These are phyloP conservation scores for Wickerhamomyces hampshirensis DNA, from an alignment of 805 yeast genomes.

Conservation along the genomic window DNA sequence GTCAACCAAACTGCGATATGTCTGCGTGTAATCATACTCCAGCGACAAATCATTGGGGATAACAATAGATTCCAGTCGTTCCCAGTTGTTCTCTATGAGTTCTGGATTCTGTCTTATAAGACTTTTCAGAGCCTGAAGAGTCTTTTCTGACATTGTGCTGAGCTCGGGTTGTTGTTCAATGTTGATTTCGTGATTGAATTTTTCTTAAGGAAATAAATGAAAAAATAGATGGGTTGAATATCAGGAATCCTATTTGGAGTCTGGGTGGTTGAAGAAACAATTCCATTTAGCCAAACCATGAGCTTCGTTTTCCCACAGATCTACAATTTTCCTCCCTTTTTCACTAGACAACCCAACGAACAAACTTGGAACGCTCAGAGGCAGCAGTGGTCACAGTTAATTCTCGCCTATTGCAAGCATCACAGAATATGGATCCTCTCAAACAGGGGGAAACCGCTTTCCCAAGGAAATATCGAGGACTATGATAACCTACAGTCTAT, in stretches of 20 bases:
- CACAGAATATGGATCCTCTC: slow-evolving; percentile 52
- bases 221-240: too few relatives aligned
- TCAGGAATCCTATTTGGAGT: too few relatives aligned
- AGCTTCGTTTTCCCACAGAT: slow-evolving; percentile 13
- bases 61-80: background rate
- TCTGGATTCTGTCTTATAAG: background rate
- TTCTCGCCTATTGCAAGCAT: slow-evolving; percentile 55
- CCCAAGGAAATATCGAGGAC: slow-evolving; percentile 19
- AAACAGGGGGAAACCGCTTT: slow-evolving; percentile 27
- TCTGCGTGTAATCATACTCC: slow-evolving; percentile 13
- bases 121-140: background rate
- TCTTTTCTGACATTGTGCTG: background rate
- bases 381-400: slow-evolving; percentile 67
- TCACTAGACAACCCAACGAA: slow-evolving; percentile 82
- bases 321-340: slow-evolving; percentile 79
- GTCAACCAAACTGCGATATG: slow-evolving; percentile 9
- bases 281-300: slow-evolving; percentile 1
- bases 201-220: too few relatives aligned
- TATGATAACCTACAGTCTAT: slow-evolving; percentile 11
- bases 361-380: slow-evolving; percentile 74
- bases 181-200: background rate
- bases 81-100: background rate
- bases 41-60: slow-evolving; percentile 2
- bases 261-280: background rate
- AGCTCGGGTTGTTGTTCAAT: background rate